Conservation (phyloP, 257 asterid species). For the Vinca minor region DNA sequence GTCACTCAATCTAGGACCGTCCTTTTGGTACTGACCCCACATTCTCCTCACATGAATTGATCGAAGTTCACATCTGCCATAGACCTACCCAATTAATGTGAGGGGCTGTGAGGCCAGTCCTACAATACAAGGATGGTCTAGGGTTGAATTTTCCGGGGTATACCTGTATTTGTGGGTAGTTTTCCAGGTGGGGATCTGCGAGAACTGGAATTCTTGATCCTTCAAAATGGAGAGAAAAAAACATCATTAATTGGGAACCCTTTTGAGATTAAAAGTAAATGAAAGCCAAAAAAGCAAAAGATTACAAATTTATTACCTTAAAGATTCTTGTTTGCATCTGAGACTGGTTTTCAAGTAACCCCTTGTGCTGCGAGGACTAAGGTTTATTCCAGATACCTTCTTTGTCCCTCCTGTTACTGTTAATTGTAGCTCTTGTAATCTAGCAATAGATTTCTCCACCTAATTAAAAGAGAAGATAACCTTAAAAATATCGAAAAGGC, state of each 20-base stretch:
- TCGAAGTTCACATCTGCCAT: too few species aligned
- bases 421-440: conserved; percentile 85
- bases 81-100: too few species aligned
- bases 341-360: conserved; percentile 42
- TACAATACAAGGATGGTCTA: too few species aligned
- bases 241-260: neutral
- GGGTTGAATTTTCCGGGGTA: too few species aligned
- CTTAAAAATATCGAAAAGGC: too few species aligned
- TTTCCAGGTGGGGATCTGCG: conserved; percentile 70
- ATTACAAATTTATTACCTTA: conserved; percentile 32
- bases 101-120: too few species aligned
- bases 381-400: conserved; percentile 44
- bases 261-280: neutral
- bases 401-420: conserved; percentile 57
- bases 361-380: conserved; percentile 60
- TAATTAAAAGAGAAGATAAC: conserved; percentile 13
- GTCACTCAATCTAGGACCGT: too few species aligned
- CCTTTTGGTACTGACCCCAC: too few species aligned
- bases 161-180: conserved; percentile 53
- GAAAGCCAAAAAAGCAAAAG: neutral
- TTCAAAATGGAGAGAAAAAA: conserved; percentile 10
- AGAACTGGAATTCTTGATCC: conserved; percentile 46
- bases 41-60: too few species aligned
- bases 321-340: conserved; percentile 56
- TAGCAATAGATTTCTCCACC: conserved; percentile 89